Evolutionary conservation across 2,329 filamentous ascomycete genomes (phyloP), one percentile per base, ranked within the genome.

Genomic region (Xylariales sp.): DNA sequence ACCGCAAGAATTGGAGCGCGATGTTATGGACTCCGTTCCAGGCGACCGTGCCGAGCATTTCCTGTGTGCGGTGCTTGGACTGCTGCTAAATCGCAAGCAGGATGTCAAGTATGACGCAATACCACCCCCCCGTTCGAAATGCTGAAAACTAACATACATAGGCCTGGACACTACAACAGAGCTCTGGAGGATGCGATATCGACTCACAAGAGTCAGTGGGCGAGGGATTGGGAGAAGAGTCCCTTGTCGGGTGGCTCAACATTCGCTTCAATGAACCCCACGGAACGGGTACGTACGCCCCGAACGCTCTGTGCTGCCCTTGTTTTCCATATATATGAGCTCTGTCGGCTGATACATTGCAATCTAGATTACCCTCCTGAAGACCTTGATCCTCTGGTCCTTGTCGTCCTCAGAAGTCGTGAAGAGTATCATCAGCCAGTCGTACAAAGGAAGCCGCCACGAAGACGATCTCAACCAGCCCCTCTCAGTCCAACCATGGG

Each of bases 21-120:
- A 93, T 38, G 78, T 96, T 38, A 80, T 83, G 46, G 87, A 91
- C 60, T 68, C 76, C 36, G 68, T 83, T 16, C 90, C 91, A 3
- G 88, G 89, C 54, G 84, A 94, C 56, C 84, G 90, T 58, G 83
- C 87, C 34, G 91, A 97, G 69, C 78, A 83, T 52, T 80, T 98
- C 44, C 73, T 98, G 19, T 98, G 94, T 71, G 89, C 89, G 48
- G 68, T 98, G 51, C 72, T 98, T 32, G 84, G 86, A 22, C 73
- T 98, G 54, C 79, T 96, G 42, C 74, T 98, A 57, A 98, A 98
- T 65, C 84, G 93, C 64, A 97, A 98, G 73, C 95, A 98, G 63
- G 90, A 95, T 68, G 87, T 97, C 61, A 95, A 98, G 93, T 97
- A 79, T 66, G 88, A 49, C 48, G 51, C 55, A 48, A 51, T 55